Base-by-base conservation (phyloP, 257 asterid genomes). In the Forsythia viridissima region DNA sequence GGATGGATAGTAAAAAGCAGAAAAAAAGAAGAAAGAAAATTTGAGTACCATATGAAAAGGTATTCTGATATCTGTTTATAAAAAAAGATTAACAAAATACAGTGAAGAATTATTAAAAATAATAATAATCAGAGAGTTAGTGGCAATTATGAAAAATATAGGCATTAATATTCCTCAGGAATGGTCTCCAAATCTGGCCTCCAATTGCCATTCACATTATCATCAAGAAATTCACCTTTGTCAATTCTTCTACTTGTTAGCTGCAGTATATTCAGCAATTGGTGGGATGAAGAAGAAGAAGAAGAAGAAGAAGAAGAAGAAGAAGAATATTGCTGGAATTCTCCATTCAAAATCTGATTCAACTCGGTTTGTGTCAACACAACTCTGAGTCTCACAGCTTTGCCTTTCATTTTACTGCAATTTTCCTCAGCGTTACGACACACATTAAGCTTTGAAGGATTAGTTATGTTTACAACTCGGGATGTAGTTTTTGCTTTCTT, bases 281-380 rank as follows among this genome's bases (percentile, higher is more conserved):
- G 78, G 37, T 37, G 78, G 3, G 78, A 51, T 12, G 82, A 72
- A 0, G 88, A 67, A 44, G 69, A 63, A 1, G 68, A 61, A 21
- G 13, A 61, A 3, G 55, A 46, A 46, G 18, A 10, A 13, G 61
- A 16, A 51, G 82, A 72, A 0, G 88, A 67, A 44, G 69, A 63
- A 63, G 69, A 24, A 63, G 38, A 63, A 63, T 63, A 8, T 63
- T 48, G 44, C 70, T 38, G 13, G 44, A 51, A 24, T 10, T 72
- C 70, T 2, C 79, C 75, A 34, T 81, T 79, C 83, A 84, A 68
- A n/a, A 84, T 75, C 69, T 76, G 76, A 6, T 18, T 63, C 52
- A 84, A 59, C 43, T 84, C 88, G 4, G 75, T 78, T 39, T 76
- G 84, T 39, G 85, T 84, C 82, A 84, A 42, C 8, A 84, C 82